Conservation (phyloP, 106 monocot genomes). For the Allium cepa region DNA sequence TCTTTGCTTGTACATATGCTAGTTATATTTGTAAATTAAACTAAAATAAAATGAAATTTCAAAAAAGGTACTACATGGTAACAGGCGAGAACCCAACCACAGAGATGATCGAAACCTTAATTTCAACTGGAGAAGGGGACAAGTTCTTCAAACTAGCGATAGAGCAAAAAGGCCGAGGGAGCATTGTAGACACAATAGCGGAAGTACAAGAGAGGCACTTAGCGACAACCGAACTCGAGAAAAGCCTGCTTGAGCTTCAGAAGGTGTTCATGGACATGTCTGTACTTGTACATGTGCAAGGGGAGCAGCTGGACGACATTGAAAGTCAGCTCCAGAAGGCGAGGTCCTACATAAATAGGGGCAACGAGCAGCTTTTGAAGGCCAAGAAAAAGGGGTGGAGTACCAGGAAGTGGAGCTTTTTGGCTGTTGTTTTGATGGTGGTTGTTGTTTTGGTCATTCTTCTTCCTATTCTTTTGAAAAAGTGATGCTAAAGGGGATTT, state of each 20-base stretch:
- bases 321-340: constrained; percentile 67
- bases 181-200: constrained; percentile 47
- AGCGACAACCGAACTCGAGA: constrained; percentile 58
- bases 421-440: constrained; percentile 26
- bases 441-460: constrained; percentile 39
- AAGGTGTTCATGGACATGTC: constrained; percentile 95
- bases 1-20: background rate
- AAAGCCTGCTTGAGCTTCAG: constrained; percentile 67
- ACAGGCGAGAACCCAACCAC: constrained; percentile 64
- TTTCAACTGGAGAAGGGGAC: constrained; percentile 59
- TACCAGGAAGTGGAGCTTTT: constrained; percentile 46
- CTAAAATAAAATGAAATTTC: background rate
- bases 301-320: constrained; percentile 82
- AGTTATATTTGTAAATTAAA: background rate
- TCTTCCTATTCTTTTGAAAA: constrained; percentile 42
- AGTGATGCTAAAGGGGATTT: background rate
- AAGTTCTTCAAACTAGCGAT: constrained; percentile 62
- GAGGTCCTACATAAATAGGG: constrained; percentile 46
- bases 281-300: constrained; percentile 72
- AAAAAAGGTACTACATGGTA: constrained; percentile 48
- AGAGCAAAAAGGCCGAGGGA: constrained; percentile 47
- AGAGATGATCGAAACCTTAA: constrained; percentile 42
- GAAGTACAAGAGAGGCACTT: constrained; percentile 71
- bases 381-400: constrained; percentile 45
- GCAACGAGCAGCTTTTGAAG: constrained; percentile 44